These are phyloP conservation scores for Silybum marianum DNA, from an alignment of 129 eudicot species.

Conservation along the genomic window DNA sequence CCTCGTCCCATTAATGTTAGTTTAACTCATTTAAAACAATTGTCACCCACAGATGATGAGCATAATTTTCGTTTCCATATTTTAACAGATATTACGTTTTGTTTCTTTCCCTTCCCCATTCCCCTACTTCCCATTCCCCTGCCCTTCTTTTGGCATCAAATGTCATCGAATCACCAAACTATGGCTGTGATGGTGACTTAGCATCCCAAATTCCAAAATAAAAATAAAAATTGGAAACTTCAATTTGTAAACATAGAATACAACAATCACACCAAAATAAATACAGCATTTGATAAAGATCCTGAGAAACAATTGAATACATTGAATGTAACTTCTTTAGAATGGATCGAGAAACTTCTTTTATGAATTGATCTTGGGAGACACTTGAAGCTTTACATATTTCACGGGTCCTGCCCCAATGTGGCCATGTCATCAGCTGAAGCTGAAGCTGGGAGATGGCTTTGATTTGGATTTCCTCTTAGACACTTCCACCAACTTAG, in stretches of 20 bases:
- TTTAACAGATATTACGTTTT: not conserved
- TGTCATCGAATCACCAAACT: not conserved
- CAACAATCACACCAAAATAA: not conserved
- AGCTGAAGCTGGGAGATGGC: not conserved
- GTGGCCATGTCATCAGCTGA: not conserved
- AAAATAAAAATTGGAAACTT: not conserved
- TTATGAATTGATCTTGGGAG: not conserved
- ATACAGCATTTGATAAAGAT: not conserved
- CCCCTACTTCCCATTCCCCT: not conserved
- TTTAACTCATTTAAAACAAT: constrained; percentile 9
- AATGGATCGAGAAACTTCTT: not conserved
- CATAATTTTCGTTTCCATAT: not conserved
- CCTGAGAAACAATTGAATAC: not conserved
- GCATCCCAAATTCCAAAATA: not conserved
- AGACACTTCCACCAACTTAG: not conserved
- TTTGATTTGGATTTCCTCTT: not conserved
- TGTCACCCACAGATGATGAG: not conserved
- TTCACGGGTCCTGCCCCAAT: not conserved
- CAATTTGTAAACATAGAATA: not conserved
- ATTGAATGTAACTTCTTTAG: not conserved
- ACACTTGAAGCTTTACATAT: not conserved
- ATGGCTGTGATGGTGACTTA: not conserved
- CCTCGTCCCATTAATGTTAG: not conserved
- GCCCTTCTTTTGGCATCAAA: not conserved
- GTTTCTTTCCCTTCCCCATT: not conserved